Base-by-base conservation (phyloP, 805 yeast species). In the Blastobotrys peoriensis region DNA sequence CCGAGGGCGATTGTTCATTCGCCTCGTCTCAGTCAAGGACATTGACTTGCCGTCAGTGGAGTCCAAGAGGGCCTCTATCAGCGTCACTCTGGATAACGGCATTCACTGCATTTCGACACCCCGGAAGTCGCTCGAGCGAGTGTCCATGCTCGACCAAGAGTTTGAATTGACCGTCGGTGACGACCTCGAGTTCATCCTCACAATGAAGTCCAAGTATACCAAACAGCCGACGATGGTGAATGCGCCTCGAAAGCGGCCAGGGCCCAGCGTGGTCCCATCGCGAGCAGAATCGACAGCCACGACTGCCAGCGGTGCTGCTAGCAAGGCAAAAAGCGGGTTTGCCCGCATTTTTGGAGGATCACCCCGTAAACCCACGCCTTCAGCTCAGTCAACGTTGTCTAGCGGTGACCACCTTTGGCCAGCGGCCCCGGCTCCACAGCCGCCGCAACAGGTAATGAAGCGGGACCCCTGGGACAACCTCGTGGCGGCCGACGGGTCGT, bases 401-500 rank as follows among this genome's bases (percentile, higher is more conserved):
- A 10, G 17, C 36, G 10, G 18, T n/a, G 25, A 19, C 36, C 28
- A 33, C 33, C 46, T 6, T 8, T 25, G 30, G 30, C 30, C 30
- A 8, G 28, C 27, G 9, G 23, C 42, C 3, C 25, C 16, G n/a
- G 18, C 39, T 16, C 28, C 15, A 13, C 15, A 16, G 17, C n/a
- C 36, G 13, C 6, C 13, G 20, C 13, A 15, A n/a, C 16, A 28
- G 22, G 13, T 20, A 20, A 27, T 21, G 19, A 37, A 33, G 23
- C 63, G 67, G 49, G 72, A 69, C 46, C 44, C 75, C 3, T 69
- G 83, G 83, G 75, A 74, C 27, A 62, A 69, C 27, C 66, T 75
- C 44, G 73, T 87, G 50, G 96, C 97, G 1, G 70, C 72, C 27
- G 94, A 87, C 61, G 98, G 98, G 1, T 86, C 96, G 30, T 88